Evolutionary conservation across 2,329 filamentous ascomycete genomes (phyloP).

Genomic region (Gyromitra esculenta): DNA sequence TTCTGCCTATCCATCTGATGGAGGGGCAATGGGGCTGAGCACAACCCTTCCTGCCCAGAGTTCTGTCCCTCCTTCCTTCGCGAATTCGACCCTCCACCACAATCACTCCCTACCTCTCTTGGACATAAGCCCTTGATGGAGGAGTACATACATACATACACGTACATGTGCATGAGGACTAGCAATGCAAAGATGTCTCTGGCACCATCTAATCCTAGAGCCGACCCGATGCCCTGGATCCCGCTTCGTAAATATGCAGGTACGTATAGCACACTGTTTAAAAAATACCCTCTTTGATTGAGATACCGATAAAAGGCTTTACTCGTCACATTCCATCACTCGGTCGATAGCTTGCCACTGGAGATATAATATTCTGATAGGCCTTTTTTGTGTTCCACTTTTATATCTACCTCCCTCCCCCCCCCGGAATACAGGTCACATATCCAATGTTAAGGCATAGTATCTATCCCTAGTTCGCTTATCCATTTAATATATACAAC

Average conservation of each 20-base stretch:
- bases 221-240: background rate
- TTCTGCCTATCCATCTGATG: too few species aligned
- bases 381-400: background rate
- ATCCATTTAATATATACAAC: background rate
- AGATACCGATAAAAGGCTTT: background rate
- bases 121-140: background rate
- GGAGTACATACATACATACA: background rate
- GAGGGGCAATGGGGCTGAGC: too few species aligned
- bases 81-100: background rate
- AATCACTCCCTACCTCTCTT: background rate
- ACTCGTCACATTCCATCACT: constrained; percentile 9
- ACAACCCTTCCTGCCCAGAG: too few species aligned
- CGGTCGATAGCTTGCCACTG: background rate
- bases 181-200: background rate
- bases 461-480: too few species aligned
- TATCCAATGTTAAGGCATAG: too few species aligned
- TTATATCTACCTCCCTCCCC: background rate
- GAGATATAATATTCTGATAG: background rate
- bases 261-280: background rate
- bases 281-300: too few species aligned
- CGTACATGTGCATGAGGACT: background rate
- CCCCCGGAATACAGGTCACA: too few species aligned
- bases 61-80: too few species aligned
- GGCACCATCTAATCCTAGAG: background rate
- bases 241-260: background rate